These are phyloP conservation scores for Salvia splendens DNA, from an alignment of 257 asterid genomes.

Conservation along the genomic window DNA sequence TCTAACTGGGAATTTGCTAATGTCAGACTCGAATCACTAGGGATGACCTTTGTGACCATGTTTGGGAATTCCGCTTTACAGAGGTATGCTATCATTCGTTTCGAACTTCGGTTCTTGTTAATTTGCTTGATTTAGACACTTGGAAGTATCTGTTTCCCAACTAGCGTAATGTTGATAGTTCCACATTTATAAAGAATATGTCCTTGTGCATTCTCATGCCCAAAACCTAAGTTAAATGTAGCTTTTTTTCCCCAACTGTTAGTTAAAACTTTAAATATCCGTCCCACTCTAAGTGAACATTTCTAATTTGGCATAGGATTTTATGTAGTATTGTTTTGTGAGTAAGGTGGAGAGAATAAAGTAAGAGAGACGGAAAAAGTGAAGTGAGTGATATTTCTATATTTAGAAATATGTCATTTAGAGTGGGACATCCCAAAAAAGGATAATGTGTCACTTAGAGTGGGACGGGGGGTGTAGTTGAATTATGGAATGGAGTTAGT, in stretches of 20 bases:
- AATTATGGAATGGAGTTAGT: neutral
- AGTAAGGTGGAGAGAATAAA: too few relatives aligned
- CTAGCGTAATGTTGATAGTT: neutral
- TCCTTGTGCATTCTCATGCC: neutral
- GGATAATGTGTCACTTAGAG: too few relatives aligned
- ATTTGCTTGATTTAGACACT: neutral
- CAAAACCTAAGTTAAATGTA: neutral
- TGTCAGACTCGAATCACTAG: conserved; percentile 65
- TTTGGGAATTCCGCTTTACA: conserved; percentile 73
- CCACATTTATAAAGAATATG: neutral
- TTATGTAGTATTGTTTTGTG: too few relatives aligned
- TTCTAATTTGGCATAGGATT: too few relatives aligned
- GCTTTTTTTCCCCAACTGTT: neutral
- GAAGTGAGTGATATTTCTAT: too few relatives aligned
- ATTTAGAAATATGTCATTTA: too few relatives aligned
- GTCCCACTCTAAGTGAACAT: too few relatives aligned
- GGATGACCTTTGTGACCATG: conserved; percentile 72
- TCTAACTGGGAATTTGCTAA: conserved; percentile 31
- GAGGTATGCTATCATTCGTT: conserved; percentile 44
- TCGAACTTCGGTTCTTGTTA: neutral
- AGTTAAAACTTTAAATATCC: too few relatives aligned
- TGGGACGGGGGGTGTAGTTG: too few relatives aligned
- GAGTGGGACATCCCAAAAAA: too few relatives aligned
- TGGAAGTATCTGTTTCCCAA: too few relatives aligned
- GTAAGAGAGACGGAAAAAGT: too few relatives aligned